Conservation (phyloP, 192 early-diverging fungal genomes). For the Coemansia biformis region DNA sequence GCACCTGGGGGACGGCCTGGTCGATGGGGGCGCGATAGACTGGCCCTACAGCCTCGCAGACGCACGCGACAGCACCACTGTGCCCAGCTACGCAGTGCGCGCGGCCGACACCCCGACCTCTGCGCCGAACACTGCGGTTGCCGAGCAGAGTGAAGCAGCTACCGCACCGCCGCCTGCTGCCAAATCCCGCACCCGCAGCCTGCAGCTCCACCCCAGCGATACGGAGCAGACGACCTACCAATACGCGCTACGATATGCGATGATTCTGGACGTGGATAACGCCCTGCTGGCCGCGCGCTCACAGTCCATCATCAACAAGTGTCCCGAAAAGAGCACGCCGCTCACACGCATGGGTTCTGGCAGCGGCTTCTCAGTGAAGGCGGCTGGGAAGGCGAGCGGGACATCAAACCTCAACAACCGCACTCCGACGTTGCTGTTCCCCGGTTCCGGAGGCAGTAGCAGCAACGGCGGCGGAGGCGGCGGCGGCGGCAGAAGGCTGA, state of each 20-base stretch:
- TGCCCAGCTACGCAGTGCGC: background rate
- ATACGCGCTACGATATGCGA: constrained; percentile 49
- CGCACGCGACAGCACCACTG: background rate
- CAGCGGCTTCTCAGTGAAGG: constrained; percentile 23
- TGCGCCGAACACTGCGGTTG: no score
- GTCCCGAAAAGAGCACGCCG: no score
- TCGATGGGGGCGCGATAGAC: constrained; percentile 4
- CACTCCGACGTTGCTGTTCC: constrained; percentile 40
- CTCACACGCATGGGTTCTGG: background rate
- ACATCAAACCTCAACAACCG: constrained; percentile 42
- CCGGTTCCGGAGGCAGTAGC: background rate
- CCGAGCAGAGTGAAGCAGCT: no score
- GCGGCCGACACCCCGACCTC: no score
- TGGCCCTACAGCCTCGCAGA: constrained; percentile 4
- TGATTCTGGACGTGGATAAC: constrained; percentile 45
- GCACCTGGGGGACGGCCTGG: constrained; percentile 6
- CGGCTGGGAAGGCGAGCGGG: constrained; percentile 39
- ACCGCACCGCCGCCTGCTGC: no score
- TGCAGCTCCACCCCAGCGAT: background rate
- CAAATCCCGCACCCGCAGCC: no score
- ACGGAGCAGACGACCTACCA: constrained; percentile 40
- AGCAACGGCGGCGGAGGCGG: background rate
- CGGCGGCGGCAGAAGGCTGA: background rate
- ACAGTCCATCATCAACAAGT: constrained; percentile 1
- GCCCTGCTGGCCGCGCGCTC: constrained; percentile 38